Percentiles rank a stretch among this genome's conserved stretches.
Evolutionary conservation across 164 flowering plant species (phyloP).

Genomic region (Aristolochia californica): DNA sequence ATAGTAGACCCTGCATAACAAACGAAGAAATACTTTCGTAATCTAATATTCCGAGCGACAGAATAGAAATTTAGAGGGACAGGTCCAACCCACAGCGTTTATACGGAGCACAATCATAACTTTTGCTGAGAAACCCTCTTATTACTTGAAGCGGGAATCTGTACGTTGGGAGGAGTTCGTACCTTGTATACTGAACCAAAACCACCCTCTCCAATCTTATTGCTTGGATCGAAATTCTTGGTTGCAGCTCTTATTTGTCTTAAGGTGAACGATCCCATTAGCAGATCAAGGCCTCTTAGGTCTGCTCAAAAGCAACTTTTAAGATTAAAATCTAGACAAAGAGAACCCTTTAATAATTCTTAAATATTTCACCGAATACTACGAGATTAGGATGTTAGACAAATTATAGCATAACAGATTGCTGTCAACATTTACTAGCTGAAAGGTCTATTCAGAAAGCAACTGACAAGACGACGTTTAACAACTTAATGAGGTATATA

Average conservation of each 20-base stretch:
- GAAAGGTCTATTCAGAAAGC: neutral
- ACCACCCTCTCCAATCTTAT: slow-evolving; percentile 29
- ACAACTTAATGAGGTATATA: neutral
- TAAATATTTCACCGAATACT: neutral
- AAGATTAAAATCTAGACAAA: neutral
- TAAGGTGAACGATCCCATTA: slow-evolving; percentile 18
- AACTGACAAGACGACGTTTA: neutral
- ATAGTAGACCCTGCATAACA: slow-evolving; percentile 19
- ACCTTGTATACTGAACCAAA: slow-evolving; percentile 31
- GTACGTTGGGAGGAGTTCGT: neutral
- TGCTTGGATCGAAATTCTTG: slow-evolving; percentile 19
- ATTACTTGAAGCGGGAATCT: too few relatives aligned
- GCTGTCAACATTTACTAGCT: neutral
- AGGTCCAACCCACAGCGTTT: too few relatives aligned
- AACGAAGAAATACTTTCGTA: neutral
- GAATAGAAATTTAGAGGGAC: too few relatives aligned
- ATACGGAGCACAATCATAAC: too few relatives aligned
- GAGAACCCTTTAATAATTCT: neutral
- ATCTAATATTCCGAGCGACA: too few relatives aligned
- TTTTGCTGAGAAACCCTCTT: too few relatives aligned
- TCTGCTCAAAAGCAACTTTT: slow-evolving; percentile 10
- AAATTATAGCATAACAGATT: neutral
- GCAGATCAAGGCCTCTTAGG: slow-evolving; percentile 19
- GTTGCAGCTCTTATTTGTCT: slow-evolving; percentile 30
- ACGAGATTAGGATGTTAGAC: neutral